Evolutionary conservation across 352 stramenopile species (phyloP).

Genomic region (Pythium graminicola): DNA sequence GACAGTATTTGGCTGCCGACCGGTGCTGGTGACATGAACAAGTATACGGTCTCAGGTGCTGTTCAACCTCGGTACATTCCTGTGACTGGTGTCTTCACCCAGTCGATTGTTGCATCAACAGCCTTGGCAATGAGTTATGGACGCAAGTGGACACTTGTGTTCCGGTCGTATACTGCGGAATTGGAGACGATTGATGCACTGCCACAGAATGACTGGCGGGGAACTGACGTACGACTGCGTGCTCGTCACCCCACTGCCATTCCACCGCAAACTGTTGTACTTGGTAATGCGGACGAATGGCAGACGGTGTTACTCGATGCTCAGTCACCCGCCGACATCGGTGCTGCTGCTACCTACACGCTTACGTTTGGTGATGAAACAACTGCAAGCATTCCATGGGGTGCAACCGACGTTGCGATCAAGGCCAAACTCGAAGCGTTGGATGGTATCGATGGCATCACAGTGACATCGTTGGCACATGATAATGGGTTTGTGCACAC

Average conservation of each 20-base stretch:
- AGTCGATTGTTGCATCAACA: conserved; percentile 29
- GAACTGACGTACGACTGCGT: conserved; percentile 44
- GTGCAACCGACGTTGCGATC: conserved; percentile 25
- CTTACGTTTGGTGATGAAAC: conserved; percentile 48
- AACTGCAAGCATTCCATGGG: conserved; percentile 37
- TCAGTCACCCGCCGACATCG: conserved; percentile 19
- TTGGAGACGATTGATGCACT: conserved; percentile 54
- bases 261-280: conserved; percentile 31
- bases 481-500: conserved; percentile 70
- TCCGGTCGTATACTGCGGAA: conserved; percentile 53
- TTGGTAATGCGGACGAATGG: conserved; percentile 44
- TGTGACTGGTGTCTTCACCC: conserved; percentile 44
- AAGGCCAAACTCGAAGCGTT: conserved; percentile 41
- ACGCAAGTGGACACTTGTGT: conserved; percentile 58
- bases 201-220: conserved; percentile 51
- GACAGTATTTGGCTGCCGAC: conserved; percentile 57
- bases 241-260: conserved; percentile 33
- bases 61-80: conserved; percentile 32
- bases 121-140: conserved; percentile 39
- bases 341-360: conserved; percentile 31
- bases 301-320: conserved; percentile 57
- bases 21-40: conserved; percentile 34
- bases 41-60: conserved; percentile 30
- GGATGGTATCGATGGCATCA: conserved; percentile 47
- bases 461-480: conserved; percentile 30